phyloP scores from a whole-genome alignment of 2,329 filamentous ascomycete species.

The Penicillium polonicum region DNA sequence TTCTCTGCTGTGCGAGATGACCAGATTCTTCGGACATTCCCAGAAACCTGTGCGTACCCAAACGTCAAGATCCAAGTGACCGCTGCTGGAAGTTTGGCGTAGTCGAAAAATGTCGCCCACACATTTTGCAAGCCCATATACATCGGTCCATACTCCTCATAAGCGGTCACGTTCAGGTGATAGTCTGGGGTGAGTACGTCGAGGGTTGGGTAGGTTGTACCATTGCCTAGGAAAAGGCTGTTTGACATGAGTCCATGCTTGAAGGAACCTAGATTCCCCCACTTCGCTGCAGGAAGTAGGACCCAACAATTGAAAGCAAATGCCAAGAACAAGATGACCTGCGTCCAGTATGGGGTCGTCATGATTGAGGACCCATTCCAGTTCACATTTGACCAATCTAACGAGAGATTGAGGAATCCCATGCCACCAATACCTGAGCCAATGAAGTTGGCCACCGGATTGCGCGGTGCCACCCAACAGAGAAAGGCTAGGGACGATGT shows the following conservation, averaged over 20 bases:
- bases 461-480: slow-evolving; percentile 63
- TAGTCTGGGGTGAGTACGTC: slow-evolving; percentile 45
- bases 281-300: slow-evolving; percentile 59
- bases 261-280: slow-evolving; percentile 54
- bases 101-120: slow-evolving; percentile 62
- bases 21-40: slow-evolving; percentile 47
- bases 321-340: slow-evolving; percentile 57
- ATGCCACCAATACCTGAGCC: slow-evolving; percentile 62
- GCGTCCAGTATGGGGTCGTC: slow-evolving; percentile 60
- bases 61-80: slow-evolving; percentile 61
- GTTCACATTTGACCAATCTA: slow-evolving; percentile 63
- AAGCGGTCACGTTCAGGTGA: slow-evolving; percentile 52
- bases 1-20: slow-evolving; percentile 35
- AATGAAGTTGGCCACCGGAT: slow-evolving; percentile 59
- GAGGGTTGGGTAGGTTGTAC: slow-evolving; percentile 47
- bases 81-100: slow-evolving; percentile 58
- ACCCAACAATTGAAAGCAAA: slow-evolving; percentile 60
- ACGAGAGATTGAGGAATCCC: slow-evolving; percentile 59
- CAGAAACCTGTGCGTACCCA: slow-evolving; percentile 50
- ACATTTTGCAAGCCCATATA: slow-evolving; percentile 59
- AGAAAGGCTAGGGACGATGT: slow-evolving; percentile 60
- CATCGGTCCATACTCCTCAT: slow-evolving; percentile 52
- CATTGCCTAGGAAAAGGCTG: slow-evolving; percentile 52
- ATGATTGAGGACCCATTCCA: slow-evolving; percentile 50
- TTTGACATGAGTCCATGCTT: slow-evolving; percentile 60